phyloP scores from a whole-genome alignment of 805 yeast genomes.

The Monosporozyma aerobia region DNA sequence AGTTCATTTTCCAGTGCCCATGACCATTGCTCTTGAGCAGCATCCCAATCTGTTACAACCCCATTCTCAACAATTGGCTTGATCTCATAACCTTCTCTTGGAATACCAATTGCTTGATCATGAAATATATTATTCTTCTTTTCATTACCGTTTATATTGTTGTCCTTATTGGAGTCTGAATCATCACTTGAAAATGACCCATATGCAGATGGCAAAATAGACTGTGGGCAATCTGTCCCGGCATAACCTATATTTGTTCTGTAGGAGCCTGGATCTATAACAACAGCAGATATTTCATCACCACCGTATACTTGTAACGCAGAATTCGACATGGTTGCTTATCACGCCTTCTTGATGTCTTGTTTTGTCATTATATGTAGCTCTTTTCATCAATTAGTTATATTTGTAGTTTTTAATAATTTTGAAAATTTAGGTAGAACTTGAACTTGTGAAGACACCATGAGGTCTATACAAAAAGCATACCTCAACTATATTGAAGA shows the following conservation, averaged over 20 bases:
- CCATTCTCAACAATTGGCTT: constrained; percentile 54
- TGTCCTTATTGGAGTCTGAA: constrained; percentile 8
- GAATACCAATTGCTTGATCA: constrained; percentile 40
- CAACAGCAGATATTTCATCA: constrained; percentile 83
- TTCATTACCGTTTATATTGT: constrained; percentile 6
- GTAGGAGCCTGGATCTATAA: constrained; percentile 83
- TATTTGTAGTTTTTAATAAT: not conserved
- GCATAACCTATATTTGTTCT: constrained; percentile 83
- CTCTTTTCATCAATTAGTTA: not conserved
- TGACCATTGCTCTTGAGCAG: constrained; percentile 64
- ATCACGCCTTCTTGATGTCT: not conserved
- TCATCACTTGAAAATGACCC: constrained; percentile 28
- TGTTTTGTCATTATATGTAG: not conserved
- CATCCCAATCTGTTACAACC: constrained; percentile 75
- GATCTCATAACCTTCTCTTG: constrained; percentile 44
- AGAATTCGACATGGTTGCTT: constrained; percentile 25
- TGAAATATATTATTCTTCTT: constrained; percentile 22
- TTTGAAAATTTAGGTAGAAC: not conserved
- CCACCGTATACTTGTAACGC: constrained; percentile 48
- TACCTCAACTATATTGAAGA: not conserved
- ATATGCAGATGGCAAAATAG: constrained; percentile 64
- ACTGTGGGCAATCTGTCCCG: constrained; percentile 81
- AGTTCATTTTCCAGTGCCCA: constrained; percentile 46
- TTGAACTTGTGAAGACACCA: not conserved
- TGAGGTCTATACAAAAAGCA: not conserved